phyloP scores from a whole-genome alignment of 2,329 filamentous ascomycete genomes.

The Plenodomus tracheiphilus region DNA sequence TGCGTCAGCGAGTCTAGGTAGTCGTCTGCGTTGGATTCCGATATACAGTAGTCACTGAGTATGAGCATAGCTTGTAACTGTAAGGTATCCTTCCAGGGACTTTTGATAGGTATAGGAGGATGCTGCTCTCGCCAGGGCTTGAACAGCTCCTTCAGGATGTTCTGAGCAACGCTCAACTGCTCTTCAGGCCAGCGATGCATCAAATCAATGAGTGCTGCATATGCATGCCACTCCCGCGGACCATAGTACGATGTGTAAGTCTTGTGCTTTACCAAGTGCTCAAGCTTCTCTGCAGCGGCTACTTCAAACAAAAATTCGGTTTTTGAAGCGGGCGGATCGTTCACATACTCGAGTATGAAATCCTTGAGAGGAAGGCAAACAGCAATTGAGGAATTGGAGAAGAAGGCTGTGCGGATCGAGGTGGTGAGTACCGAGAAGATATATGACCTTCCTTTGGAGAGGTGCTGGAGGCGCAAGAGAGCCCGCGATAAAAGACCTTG shows the following conservation, averaged over 20 bases:
- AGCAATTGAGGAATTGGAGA: constrained; percentile 31
- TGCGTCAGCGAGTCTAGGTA: constrained; percentile 46
- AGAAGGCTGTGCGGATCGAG: constrained; percentile 37
- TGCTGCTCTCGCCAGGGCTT: constrained; percentile 51
- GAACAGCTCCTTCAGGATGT: constrained; percentile 42
- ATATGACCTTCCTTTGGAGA: constrained; percentile 42
- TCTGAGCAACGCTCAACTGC: constrained; percentile 25
- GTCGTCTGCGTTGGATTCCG: constrained; percentile 25
- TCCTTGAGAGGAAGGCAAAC: constrained; percentile 43
- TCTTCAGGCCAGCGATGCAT: constrained; percentile 43
- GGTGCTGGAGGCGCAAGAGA: constrained; percentile 27
- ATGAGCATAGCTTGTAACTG: constrained; percentile 53
- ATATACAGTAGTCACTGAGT: constrained; percentile 44
- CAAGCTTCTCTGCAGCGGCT: constrained; percentile 39
- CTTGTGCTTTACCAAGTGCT: constrained; percentile 34
- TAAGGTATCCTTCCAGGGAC: constrained; percentile 53
- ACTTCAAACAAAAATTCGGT: constrained; percentile 53
- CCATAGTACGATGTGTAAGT: constrained; percentile 51
- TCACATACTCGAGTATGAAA: constrained; percentile 45
- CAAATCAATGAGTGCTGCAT: constrained; percentile 52
- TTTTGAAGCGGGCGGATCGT: constrained; percentile 47
- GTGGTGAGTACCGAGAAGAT: constrained; percentile 34
- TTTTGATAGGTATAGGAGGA: constrained; percentile 48
- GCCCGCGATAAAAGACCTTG: constrained; percentile 25
- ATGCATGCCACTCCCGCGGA: constrained; percentile 47